Evolutionary conservation across 2,329 filamentous ascomycete genomes (phyloP), one percentile per base, ranked within the genome.

Genomic region (Penicillium capsulatum): DNA sequence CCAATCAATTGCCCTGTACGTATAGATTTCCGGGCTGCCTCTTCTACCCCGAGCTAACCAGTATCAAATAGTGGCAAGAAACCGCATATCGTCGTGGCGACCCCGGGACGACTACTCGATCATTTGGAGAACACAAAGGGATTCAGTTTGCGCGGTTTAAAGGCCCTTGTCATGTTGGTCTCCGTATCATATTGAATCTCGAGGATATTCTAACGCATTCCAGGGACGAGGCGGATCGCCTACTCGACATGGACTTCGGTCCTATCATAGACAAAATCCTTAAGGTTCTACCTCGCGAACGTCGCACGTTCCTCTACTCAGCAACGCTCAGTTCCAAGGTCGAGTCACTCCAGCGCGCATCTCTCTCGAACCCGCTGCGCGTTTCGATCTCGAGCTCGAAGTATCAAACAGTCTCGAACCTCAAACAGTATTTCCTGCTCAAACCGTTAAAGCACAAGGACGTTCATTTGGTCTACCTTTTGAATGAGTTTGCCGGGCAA

Each of bases 81-180:
- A 55, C 92, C 92, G 6, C 92, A 98, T 58, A 83, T 98, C 16
- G 74, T 97, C 15, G 90, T 97, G 27, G 91, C 91, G 0, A 96
- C 91, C 0, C 91, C 91, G 0, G 91, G 90, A 36, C 80, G 91
- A 40, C 71, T 96, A 15, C 73, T 96, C 3, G 92, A 97, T 57
- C 92, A 98, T 55, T 71, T 97, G 7, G 89, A 97, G 63, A 95
- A 95, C 67, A 98, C 92, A 2, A 96, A 95, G 65, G 91, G 92
- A 8, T 97, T 98, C 67, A 90, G 84, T 2, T 70, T 97, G 34
- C 79, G 84, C 19, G 76, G 77, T 3, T 72, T 96, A 26, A 90
- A 90, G 59, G 95, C 91, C 59, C 73, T 97, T 3, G 90, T 96
- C 46, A 89, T 97, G 79, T 91, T 96, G 59, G 91, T 96, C 69